Conservation (phyloP, 208 protist genomes). For the Kentomonas sorsogonicus region DNA sequence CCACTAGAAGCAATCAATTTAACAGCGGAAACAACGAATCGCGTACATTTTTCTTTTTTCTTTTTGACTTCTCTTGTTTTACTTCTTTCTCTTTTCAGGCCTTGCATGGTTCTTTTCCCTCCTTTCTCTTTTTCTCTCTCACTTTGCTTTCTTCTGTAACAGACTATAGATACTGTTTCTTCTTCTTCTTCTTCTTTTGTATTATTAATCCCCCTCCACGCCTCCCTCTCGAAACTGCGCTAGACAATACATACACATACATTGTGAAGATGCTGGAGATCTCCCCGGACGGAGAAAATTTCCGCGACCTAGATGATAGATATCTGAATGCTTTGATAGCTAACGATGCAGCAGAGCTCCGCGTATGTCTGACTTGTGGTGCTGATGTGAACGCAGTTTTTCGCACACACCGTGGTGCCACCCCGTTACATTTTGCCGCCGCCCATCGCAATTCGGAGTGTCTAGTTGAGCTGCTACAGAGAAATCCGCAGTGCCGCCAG, state of each 20-base stretch:
- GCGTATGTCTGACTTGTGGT: slow-evolving; percentile 10
- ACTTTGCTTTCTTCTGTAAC: neutral
- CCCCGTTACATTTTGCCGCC: slow-evolving; percentile 45
- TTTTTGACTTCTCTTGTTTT: neutral
- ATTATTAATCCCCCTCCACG: too few relatives aligned
- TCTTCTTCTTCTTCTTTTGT: slow-evolving; percentile 5
- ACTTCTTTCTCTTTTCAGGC: neutral
- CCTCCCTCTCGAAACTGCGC: neutral
- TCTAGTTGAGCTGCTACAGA: slow-evolving; percentile 37
- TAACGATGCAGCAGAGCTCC: slow-evolving; percentile 16
- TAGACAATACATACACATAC: neutral
- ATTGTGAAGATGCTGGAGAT: too few relatives aligned
- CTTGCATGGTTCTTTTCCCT: neutral
- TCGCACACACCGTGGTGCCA: slow-evolving; percentile 2
- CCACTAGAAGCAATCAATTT: too few relatives aligned
- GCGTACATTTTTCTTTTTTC: neutral
- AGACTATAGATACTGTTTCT: slow-evolving; percentile 1
- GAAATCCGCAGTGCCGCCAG: slow-evolving; percentile 12
- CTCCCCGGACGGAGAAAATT: too few relatives aligned
- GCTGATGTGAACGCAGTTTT: slow-evolving; percentile 17
- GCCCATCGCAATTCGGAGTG: slow-evolving; percentile 19
- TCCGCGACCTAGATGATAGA: too few relatives aligned
- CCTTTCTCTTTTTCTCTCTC: neutral
- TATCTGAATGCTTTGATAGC: neutral
- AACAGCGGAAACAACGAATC: neutral